Conservation (phyloP, 441 rosid genomes). For the Corymbia citriodora region DNA sequence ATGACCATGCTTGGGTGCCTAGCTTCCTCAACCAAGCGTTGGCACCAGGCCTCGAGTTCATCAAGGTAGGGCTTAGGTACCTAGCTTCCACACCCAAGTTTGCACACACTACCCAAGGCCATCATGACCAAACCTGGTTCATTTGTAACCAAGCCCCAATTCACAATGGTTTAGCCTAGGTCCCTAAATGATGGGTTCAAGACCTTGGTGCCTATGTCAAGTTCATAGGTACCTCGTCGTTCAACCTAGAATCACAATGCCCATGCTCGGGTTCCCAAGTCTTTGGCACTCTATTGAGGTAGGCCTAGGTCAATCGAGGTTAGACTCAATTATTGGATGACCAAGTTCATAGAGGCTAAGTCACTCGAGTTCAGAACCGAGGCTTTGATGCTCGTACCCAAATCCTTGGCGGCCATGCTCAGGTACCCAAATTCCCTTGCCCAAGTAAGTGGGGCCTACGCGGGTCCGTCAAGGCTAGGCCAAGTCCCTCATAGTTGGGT, state of each 20-base stretch:
- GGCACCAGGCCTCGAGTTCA: no score
- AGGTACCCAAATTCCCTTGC: not conserved
- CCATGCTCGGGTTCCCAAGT: not conserved
- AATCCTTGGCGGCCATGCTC: not conserved
- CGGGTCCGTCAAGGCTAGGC: not conserved
- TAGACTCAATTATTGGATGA: accelerated
- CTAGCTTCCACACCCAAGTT: no score
- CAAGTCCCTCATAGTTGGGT: not conserved
- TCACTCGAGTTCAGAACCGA: accelerated
- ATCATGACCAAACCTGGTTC: no score
- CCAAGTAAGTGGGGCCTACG: accelerated
- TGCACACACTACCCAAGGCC: no score
- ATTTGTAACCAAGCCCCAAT: no score
- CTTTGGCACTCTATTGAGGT: not conserved
- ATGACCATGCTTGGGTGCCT: no score
- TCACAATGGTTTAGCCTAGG: no score
- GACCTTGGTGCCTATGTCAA: not conserved
- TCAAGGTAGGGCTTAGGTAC: no score
- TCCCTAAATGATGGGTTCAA: no score
- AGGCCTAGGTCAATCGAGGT: not conserved
- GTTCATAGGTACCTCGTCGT: not conserved
- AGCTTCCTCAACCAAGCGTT: no score
- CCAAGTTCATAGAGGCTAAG: not conserved
- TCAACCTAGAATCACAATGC: not conserved
- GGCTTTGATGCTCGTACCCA: not conserved